phyloP scores from a whole-genome alignment of 2,329 filamentous ascomycete species.

The Cercospora sojina region DNA sequence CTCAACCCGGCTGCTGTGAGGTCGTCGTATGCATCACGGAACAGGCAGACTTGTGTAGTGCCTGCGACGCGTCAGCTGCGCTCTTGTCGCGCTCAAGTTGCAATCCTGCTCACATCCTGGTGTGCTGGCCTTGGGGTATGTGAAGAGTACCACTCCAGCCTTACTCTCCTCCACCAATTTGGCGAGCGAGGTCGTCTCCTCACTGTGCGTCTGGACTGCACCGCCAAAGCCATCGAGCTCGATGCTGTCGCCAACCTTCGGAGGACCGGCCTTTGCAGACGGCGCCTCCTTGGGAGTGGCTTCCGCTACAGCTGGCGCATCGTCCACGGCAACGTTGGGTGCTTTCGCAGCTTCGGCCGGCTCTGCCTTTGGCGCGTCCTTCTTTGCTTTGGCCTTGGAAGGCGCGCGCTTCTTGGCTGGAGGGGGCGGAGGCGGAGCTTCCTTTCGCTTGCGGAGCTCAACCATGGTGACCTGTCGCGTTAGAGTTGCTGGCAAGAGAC shows the following conservation, averaged over 20 bases:
- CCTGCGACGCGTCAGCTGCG: conserved; percentile 52
- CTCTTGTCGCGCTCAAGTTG: background rate
- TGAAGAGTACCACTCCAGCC: conserved; percentile 86
- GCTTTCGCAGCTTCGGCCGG: conserved; percentile 39
- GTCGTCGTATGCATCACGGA: conserved; percentile 78
- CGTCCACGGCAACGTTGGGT: conserved; percentile 33
- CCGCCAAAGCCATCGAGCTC: conserved; percentile 58
- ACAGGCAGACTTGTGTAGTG: conserved; percentile 89
- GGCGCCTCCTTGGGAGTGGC: conserved; percentile 1
- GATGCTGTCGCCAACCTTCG: conserved; percentile 53
- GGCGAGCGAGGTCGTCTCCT: conserved; percentile 74
- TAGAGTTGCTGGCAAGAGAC: background rate
- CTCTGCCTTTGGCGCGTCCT: conserved; percentile 31
- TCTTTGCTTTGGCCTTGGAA: conserved; percentile 39
- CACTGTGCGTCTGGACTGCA: conserved; percentile 82
- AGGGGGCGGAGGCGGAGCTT: conserved; percentile 50
- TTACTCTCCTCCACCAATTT: conserved; percentile 79
- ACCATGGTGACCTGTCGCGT: conserved; percentile 43
- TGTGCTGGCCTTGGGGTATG: conserved; percentile 91
- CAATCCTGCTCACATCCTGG: conserved; percentile 72
- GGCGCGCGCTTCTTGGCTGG: conserved; percentile 47
- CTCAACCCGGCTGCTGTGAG: conserved; percentile 76
- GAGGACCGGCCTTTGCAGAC: conserved; percentile 22
- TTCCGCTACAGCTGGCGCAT: conserved; percentile 25
- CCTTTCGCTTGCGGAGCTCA: conserved; percentile 64